A percentile compares a stretch with the other conserved stretches of the same genome.
Evolutionary conservation across 2,329 filamentous ascomycete species (phyloP).

Genomic region (Corynespora cassiicola): DNA sequence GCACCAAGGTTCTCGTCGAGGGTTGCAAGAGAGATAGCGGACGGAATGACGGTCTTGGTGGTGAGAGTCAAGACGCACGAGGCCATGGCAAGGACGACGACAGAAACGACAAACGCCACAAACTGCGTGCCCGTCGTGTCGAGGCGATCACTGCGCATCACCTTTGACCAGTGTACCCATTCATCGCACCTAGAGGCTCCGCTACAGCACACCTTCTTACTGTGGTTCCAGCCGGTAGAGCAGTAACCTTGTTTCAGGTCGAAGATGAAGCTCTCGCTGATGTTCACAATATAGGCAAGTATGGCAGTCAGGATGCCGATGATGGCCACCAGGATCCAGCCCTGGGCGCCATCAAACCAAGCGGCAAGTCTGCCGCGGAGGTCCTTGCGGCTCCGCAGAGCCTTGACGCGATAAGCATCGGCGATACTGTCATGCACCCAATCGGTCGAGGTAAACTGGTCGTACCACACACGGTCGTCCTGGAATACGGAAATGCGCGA

Average conservation of each 20-base stretch:
- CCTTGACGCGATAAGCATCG: slow-evolving; percentile 88
- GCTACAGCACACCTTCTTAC: slow-evolving; percentile 71
- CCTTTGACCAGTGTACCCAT: slow-evolving; percentile 71
- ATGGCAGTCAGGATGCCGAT: slow-evolving; percentile 86
- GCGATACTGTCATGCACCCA: slow-evolving; percentile 98
- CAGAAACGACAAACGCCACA: slow-evolving; percentile 74
- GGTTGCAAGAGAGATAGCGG: slow-evolving; percentile 83
- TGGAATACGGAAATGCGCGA: slow-evolving; percentile 71
- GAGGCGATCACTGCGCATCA: slow-evolving; percentile 56
- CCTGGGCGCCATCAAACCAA: slow-evolving; percentile 85
- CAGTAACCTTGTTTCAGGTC: slow-evolving; percentile 94
- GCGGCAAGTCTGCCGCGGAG: slow-evolving; percentile 79
- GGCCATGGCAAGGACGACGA: slow-evolving; percentile 71
- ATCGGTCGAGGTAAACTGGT: slow-evolving; percentile 96
- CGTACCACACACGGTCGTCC: slow-evolving; percentile 96
- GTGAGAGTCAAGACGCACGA: slow-evolving; percentile 83
- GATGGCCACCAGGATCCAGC: slow-evolving; percentile 91
- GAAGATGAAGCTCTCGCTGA: slow-evolving; percentile 84
- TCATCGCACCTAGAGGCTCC: slow-evolving; percentile 61
- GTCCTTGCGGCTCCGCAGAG: slow-evolving; percentile 80
- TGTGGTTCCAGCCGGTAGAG: slow-evolving; percentile 70
- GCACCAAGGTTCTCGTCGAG: slow-evolving; percentile 92
- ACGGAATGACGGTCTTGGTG: slow-evolving; percentile 94
- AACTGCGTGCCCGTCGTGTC: slow-evolving; percentile 75
- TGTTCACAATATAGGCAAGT: slow-evolving; percentile 87